Percentiles rank a stretch among this genome's conserved stretches.
Conservation (phyloP, 768 basidiomycete species). For the Cytidiella melzeri region DNA sequence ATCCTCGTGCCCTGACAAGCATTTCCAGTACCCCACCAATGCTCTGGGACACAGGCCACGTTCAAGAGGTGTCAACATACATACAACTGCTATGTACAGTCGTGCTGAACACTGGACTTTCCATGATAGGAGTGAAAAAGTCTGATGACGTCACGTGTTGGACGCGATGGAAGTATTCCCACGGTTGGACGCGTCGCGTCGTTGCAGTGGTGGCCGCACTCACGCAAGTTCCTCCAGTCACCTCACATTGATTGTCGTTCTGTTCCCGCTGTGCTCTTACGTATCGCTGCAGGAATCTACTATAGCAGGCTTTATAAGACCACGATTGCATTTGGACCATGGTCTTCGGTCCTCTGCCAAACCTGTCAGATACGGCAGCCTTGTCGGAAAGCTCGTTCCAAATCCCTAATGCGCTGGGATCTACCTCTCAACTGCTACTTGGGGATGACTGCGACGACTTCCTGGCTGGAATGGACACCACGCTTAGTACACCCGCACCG, state of each 20-base stretch:
- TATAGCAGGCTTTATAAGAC: neutral
- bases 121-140: neutral
- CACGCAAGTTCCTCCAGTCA: neutral
- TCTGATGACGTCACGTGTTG: neutral
- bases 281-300: neutral
- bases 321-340: neutral
- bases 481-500: slow-evolving; percentile 28
- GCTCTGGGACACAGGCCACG: too few relatives aligned
- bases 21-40: too few relatives aligned
- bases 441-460: slow-evolving; percentile 39
- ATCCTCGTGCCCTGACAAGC: neutral
- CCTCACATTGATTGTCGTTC: neutral
- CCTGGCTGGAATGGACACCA: slow-evolving; percentile 36
- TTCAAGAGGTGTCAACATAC: too few relatives aligned
- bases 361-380: slow-evolving; percentile 43
- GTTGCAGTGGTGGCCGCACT: neutral
- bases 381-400: slow-evolving; percentile 45
- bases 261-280: neutral
- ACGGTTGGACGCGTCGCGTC: slow-evolving; percentile 1
- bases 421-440: slow-evolving; percentile 29
- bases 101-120: neutral
- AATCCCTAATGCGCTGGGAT: slow-evolving; percentile 35
- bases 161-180: neutral
- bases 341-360: slow-evolving; percentile 39
- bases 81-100: too few relatives aligned